Evolutionary conservation across 2,329 filamentous ascomycete genomes (phyloP).

Genomic region (Alternaria triticina): DNA sequence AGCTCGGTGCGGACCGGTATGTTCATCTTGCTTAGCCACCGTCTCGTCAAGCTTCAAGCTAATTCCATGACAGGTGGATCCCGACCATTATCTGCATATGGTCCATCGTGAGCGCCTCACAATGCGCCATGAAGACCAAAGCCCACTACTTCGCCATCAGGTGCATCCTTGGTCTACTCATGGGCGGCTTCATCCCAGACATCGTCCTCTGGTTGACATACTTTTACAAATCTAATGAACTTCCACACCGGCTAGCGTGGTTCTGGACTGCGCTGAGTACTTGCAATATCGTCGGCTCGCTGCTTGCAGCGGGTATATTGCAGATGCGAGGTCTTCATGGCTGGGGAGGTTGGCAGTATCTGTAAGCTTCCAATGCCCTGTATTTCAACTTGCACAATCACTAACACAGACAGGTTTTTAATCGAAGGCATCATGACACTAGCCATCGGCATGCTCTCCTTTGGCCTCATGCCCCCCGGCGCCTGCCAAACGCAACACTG

Average conservation of each 20-base stretch:
- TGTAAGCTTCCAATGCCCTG: constrained; percentile 8
- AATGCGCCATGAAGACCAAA: constrained; percentile 44
- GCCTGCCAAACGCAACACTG: constrained; percentile 59
- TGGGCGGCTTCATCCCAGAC: constrained; percentile 43
- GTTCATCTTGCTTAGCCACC: background rate
- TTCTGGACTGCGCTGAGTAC: constrained; percentile 52
- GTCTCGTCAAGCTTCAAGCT: background rate
- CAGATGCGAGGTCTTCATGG: constrained; percentile 52
- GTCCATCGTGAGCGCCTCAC: constrained; percentile 46
- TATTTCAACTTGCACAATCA: constrained; percentile 35
- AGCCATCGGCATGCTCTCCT: constrained; percentile 60
- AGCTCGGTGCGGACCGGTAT: constrained; percentile 55
- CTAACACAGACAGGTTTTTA: constrained; percentile 53
- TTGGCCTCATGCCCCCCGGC: constrained; percentile 61
- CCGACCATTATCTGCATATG: constrained; percentile 46
- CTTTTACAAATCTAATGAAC: constrained; percentile 50
- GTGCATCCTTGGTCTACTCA: constrained; percentile 50
- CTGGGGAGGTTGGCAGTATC: constrained; percentile 51
- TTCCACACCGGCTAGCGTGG: constrained; percentile 51
- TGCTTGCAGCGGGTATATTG: constrained; percentile 50
- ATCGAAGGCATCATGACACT: constrained; percentile 64
- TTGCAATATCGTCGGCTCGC: constrained; percentile 46
- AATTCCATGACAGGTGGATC: constrained; percentile 36
- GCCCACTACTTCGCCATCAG: constrained; percentile 49
- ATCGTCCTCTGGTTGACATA: constrained; percentile 52